Percentiles rank a stretch among this genome's conserved stretches.
phyloP scores from a whole-genome alignment of 192 early-diverging fungal genomes.

The Phycomyces blakesleeanus region DNA sequence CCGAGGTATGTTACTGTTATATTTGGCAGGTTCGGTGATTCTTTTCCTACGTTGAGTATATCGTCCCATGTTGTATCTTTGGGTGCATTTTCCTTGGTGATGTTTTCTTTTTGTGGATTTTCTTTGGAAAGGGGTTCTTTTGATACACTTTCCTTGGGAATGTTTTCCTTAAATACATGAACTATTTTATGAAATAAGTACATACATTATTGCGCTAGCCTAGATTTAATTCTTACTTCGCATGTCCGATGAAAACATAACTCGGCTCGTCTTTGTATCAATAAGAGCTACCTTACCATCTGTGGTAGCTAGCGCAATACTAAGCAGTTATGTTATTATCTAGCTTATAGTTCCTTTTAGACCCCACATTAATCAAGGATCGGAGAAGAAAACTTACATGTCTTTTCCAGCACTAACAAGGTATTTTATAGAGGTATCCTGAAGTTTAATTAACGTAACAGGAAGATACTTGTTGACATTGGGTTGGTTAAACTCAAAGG shows the following conservation, averaged over 20 bases:
- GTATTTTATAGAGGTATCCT: neutral
- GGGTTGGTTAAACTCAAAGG: neutral
- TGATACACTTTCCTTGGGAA: neutral
- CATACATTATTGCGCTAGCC: neutral
- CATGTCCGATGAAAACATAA: neutral
- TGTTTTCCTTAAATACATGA: neutral
- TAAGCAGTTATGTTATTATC: neutral
- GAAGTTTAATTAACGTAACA: neutral
- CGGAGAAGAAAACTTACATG: conserved; percentile 4
- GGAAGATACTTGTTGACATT: neutral
- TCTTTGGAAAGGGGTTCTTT: neutral
- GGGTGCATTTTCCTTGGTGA: too few relatives aligned
- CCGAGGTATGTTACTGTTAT: conserved; percentile 2
- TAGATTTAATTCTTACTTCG: neutral
- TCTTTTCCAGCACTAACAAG: conserved; percentile 13
- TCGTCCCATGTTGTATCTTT: too few relatives aligned
- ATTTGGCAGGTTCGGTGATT: neutral
- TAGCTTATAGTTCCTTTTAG: neutral
- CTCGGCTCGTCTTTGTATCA: neutral
- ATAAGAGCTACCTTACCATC: conserved; percentile 6
- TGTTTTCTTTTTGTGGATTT: too few relatives aligned
- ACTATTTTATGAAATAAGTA: neutral
- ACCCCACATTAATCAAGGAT: neutral
- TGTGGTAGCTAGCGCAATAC: conserved; percentile 3
- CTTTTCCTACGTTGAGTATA: neutral